Evolutionary conservation across 495 filamentous ascomycete species (phyloP).

Genomic region (Hyaloscypha finlandica): DNA sequence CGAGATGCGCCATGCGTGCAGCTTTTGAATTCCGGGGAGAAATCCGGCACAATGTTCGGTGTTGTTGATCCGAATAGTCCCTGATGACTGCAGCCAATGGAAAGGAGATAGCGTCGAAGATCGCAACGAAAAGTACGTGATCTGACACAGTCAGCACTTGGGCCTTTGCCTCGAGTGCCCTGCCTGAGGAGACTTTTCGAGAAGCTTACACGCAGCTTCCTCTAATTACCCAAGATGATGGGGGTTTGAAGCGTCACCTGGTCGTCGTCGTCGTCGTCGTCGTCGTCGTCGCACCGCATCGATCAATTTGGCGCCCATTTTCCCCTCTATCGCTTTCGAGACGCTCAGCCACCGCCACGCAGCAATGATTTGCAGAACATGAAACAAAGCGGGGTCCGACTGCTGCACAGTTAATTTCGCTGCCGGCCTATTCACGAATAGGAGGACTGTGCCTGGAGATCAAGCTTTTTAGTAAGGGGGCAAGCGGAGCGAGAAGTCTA

Average conservation of each 20-base stretch:
- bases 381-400: neutral
- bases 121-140: too few species aligned
- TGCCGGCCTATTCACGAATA: slow-evolving; percentile 2
- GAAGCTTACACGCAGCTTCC: too few species aligned
- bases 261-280: neutral
- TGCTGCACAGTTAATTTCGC: slow-evolving; percentile 2
- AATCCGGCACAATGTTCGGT: too few species aligned
- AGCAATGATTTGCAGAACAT: slow-evolving; percentile 2
- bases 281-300: neutral
- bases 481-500: neutral
- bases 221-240: too few species aligned
- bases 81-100: too few species aligned
- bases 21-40: neutral
- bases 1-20: neutral
- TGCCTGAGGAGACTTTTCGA: too few species aligned
- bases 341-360: slow-evolving; percentile 1
- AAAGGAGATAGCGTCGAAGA: too few species aligned
- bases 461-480: slow-evolving; percentile 19
- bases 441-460: slow-evolving; percentile 16
- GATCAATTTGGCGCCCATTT: neutral
- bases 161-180: too few species aligned
- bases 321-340: neutral
- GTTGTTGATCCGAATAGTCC: too few species aligned
- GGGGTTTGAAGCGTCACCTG: too few species aligned
- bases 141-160: too few species aligned